phyloP scores from a whole-genome alignment of 2,329 filamentous ascomycete species.

The Colletotrichum sp. region DNA sequence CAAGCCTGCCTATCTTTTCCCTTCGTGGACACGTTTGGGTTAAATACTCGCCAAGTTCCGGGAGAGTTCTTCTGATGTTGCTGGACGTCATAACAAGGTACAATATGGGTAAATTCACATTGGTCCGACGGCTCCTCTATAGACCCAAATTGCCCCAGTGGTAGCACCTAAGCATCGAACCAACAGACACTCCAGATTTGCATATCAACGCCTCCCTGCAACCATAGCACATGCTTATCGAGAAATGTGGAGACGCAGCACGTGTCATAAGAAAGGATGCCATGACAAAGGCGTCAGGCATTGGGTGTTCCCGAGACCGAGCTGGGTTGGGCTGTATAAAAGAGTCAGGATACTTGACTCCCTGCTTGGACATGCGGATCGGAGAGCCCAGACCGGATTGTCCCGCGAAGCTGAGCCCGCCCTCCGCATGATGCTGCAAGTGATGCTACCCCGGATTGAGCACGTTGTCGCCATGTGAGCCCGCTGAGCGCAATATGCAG shows the following conservation, averaged over 20 bases:
- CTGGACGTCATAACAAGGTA: not conserved
- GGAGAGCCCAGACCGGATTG: not conserved
- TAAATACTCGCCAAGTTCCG: not conserved
- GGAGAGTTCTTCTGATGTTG: not conserved
- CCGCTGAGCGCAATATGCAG: not conserved
- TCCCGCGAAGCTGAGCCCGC: not conserved
- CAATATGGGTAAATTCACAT: not conserved
- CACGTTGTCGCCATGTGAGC: not conserved
- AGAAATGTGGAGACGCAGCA: not conserved
- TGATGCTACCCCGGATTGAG: not conserved
- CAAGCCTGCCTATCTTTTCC: not conserved
- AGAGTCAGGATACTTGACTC: not conserved
- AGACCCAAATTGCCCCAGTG: not conserved
- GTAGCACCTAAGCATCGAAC: not conserved
- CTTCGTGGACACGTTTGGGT: not conserved
- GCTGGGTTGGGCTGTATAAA: not conserved
- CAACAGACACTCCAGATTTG: not conserved
- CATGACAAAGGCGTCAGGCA: not conserved
- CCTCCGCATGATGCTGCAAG: not conserved
- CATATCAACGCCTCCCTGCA: not conserved
- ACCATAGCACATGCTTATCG: not conserved
- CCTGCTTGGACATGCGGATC: not conserved
- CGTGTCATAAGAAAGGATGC: not conserved
- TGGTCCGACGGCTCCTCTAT: not conserved
- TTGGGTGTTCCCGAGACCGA: not conserved